phyloP scores from a whole-genome alignment of 2,329 filamentous ascomycete genomes.

The Alternaria sp. region DNA sequence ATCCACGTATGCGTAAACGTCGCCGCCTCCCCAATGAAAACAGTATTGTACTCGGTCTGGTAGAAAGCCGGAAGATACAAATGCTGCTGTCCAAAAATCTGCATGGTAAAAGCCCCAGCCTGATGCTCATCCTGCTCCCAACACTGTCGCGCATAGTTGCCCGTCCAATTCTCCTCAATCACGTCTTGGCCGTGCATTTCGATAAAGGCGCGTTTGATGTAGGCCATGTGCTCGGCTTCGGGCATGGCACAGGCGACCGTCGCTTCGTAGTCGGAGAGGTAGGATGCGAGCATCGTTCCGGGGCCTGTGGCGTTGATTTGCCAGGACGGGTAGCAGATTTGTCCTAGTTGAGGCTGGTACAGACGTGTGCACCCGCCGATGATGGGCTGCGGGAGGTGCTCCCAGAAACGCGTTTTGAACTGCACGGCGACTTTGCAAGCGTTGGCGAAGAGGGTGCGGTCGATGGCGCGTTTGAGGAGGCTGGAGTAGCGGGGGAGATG shows the following conservation, averaged over 20 bases:
- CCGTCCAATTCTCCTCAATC: slow-evolving; percentile 67
- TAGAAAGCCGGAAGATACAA: slow-evolving; percentile 74
- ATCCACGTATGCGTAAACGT: slow-evolving; percentile 75
- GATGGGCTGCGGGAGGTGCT: slow-evolving; percentile 61
- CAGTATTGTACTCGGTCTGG: slow-evolving; percentile 69
- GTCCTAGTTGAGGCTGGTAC: slow-evolving; percentile 66
- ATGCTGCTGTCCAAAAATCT: slow-evolving; percentile 68
- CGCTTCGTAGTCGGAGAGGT: slow-evolving; percentile 2
- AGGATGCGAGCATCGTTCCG: slow-evolving; percentile 61
- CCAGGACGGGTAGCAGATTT: slow-evolving; percentile 72
- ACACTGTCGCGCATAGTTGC: slow-evolving; percentile 68
- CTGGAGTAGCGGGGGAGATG: slow-evolving; percentile 60
- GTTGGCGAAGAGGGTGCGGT: slow-evolving; percentile 54
- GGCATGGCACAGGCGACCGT: not conserved
- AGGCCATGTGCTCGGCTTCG: slow-evolving; percentile 60
- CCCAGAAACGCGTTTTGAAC: slow-evolving; percentile 68
- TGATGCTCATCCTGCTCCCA: slow-evolving; percentile 68
- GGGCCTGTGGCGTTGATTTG: slow-evolving; percentile 65
- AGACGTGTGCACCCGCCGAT: slow-evolving; percentile 67
- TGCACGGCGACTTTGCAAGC: slow-evolving; percentile 67
- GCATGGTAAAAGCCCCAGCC: slow-evolving; percentile 66
- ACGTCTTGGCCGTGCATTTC: slow-evolving; percentile 66
- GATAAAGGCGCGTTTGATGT: slow-evolving; percentile 68
- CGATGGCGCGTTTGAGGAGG: slow-evolving; percentile 56
- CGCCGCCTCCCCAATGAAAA: slow-evolving; percentile 64